Percentiles rank a stretch among this genome's conserved stretches.
These are phyloP conservation scores for Peltaster fructicola DNA, from an alignment of 2,329 filamentous ascomycete genomes.

Conservation along the genomic window DNA sequence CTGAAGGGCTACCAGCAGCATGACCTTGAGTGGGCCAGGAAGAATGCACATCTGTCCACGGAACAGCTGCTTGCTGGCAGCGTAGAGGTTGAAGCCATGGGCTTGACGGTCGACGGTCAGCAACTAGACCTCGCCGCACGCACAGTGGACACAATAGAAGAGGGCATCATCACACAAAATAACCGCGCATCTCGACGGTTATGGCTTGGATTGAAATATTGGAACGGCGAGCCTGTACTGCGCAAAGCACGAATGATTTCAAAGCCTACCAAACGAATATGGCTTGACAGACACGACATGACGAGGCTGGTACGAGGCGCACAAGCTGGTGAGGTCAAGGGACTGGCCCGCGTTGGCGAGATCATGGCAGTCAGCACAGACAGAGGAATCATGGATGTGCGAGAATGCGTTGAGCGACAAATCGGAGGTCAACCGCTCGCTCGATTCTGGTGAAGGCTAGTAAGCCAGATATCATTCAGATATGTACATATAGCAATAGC, in stretches of 20 bases:
- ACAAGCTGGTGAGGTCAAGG: slow-evolving; percentile 47
- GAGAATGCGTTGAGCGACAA: slow-evolving; percentile 66
- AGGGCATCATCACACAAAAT: slow-evolving; percentile 17
- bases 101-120: slow-evolving; percentile 13
- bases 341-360: slow-evolving; percentile 61
- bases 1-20: slow-evolving; percentile 11
- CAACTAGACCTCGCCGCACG: slow-evolving; percentile 12
- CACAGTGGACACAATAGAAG: too few species aligned
- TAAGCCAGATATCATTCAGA: too few species aligned
- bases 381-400: slow-evolving; percentile 57
- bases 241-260: slow-evolving; percentile 47
- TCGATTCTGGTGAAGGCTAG: slow-evolving; percentile 37
- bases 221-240: slow-evolving; percentile 64
- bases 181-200: slow-evolving; percentile 61
- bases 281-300: slow-evolving; percentile 44
- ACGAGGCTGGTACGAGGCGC: slow-evolving; percentile 51
- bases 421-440: slow-evolving; percentile 68
- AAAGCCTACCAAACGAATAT: slow-evolving; percentile 58
- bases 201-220: slow-evolving; percentile 86
- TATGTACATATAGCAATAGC: too few species aligned
- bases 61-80: slow-evolving; percentile 13
- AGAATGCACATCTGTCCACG: slow-evolving; percentile 3
- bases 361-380: slow-evolving; percentile 66
- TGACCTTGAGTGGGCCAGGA: slow-evolving; percentile 4
- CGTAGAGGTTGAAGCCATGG: slow-evolving; percentile 16